Base-by-base conservation (phyloP, 495 filamentous ascomycete genomes). In the Penicillium silybi region DNA sequence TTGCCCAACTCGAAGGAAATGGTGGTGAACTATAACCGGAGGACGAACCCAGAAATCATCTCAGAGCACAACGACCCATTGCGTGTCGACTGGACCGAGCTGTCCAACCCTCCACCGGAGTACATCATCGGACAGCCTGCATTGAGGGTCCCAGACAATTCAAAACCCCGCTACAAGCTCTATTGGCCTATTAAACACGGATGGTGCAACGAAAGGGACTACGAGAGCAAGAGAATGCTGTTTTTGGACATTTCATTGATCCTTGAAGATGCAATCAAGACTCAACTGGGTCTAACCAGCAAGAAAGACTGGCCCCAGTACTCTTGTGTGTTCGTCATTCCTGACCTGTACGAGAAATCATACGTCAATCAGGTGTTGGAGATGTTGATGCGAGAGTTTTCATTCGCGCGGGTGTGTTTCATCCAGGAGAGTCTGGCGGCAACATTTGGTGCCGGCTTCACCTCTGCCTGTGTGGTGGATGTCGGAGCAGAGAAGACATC, bases 401-500 rank as follows among this genome's bases (percentile, higher is more conserved):
- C 88, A 22, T 95, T 98, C 61, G 84, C 82, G 46, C 85, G 85
- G 29, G 84, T 96, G 40, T 92, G 87, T 63, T 93, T 98, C 58
- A 91, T 97, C 42, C 93, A 98, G 61, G 93, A 98, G 70, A 95
- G 90, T 51, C 77, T 97, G 53, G 90, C 91, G 3, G 95, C 92
- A 16, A 91, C 89, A 0, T 98, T 95, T 64, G 93, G 93, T n/a
- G 95, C 92, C 11, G 93, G 95, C 2, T 96, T 90, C 59, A 90
- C 90, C 5, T 88, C 83, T 38, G 88, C 89, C 16, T 97, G 95
- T 63, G 90, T 98, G 49, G 92, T 98, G 5, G 93, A 98, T 65
- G 87, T 97, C 38, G 93, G 93, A 16, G 95, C 93, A 3, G 91
- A 97, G 70, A 98, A 98, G 76, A 97, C 93, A 3, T 96, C 95